Percentiles rank a stretch among this genome's conserved stretches.
Evolutionary conservation across 768 basidiomycete genomes (phyloP).

Genomic region (Termitomyces sp.): DNA sequence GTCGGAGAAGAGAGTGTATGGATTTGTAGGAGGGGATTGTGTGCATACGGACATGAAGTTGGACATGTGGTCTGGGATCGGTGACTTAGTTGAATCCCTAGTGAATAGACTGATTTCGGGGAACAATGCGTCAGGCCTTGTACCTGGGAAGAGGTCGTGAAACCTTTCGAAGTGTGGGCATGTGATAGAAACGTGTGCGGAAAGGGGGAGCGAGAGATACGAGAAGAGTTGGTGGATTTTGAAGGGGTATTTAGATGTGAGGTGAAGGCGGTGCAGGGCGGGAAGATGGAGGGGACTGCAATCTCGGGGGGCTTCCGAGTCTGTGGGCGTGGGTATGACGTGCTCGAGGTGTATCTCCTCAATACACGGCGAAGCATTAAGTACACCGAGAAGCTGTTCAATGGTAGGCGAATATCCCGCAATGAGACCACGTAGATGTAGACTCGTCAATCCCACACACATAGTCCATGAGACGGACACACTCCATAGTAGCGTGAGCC

Average conservation of each 20-base stretch:
- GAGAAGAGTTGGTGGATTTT: not conserved
- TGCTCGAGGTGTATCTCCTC: slow-evolving; percentile 26
- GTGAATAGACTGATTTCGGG: slow-evolving; percentile 35
- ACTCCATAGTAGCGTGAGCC: slow-evolving; percentile 26
- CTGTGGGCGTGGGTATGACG: slow-evolving; percentile 14
- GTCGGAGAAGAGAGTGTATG: not conserved
- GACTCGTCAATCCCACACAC: slow-evolving; percentile 24
- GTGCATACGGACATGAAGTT: not conserved
- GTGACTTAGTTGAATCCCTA: slow-evolving; percentile 17
- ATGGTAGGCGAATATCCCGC: slow-evolving; percentile 26
- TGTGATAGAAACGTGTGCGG: not conserved
- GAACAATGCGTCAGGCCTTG: not conserved
- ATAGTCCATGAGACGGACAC: slow-evolving; percentile 29
- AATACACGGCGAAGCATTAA: slow-evolving; percentile 26
- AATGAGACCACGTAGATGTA: slow-evolving; percentile 27
- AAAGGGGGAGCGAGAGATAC: not conserved
- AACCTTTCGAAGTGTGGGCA: not conserved
- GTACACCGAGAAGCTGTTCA: slow-evolving; percentile 25
- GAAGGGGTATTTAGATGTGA: not conserved
- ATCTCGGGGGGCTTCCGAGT: not conserved
- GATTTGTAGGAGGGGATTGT: not conserved
- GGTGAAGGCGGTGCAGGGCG: not conserved
- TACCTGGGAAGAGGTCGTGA: not conserved
- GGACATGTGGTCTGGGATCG: not conserved
- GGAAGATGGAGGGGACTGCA: not conserved